Conservation (phyloP, 129 eudicot genomes). For the Escallonia herrerae region DNA sequence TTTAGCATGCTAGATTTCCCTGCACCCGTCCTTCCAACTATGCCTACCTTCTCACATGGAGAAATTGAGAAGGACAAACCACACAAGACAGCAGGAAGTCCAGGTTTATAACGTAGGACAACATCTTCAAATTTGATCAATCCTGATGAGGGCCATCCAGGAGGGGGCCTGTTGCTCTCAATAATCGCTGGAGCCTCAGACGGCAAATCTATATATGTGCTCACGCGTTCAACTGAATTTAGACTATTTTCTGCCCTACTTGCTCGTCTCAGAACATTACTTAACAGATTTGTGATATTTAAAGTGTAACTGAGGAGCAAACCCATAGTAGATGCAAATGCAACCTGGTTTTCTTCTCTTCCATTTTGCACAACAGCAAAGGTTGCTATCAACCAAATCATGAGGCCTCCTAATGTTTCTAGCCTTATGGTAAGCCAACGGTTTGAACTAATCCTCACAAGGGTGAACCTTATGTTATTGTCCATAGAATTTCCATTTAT, state of each 20-base stretch:
- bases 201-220: conserved; percentile 79
- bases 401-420: conserved; percentile 83
- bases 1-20: conserved; percentile 96
- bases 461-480: conserved; percentile 80
- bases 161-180: conserved; percentile 71
- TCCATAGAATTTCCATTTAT: conserved; percentile 87
- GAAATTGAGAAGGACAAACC: conserved; percentile 59
- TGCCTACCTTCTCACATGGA: conserved; percentile 79
- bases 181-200: conserved; percentile 67
- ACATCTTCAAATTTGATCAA: conserved; percentile 66
- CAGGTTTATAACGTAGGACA: conserved; percentile 72
- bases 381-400: conserved; percentile 95
- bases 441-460: conserved; percentile 63
- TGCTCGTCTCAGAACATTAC: conserved; percentile 72
- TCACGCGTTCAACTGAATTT: conserved; percentile 87
- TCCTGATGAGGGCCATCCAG: conserved; percentile 88
- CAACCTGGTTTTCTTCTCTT: conserved; percentile 69
- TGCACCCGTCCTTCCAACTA: conserved; percentile 97
- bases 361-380: conserved; percentile 89
- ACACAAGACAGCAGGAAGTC: conserved; percentile 84
- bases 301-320: conserved; percentile 84
- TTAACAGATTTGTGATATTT: conserved; percentile 75
- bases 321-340: conserved; percentile 90
- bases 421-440: conserved; percentile 90
- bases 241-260: conserved; percentile 90